These are phyloP conservation scores for Cutaneotrichosporon sp. DNA, from an alignment of 1,284 basidiomycete species.

Conservation along the genomic window DNA sequence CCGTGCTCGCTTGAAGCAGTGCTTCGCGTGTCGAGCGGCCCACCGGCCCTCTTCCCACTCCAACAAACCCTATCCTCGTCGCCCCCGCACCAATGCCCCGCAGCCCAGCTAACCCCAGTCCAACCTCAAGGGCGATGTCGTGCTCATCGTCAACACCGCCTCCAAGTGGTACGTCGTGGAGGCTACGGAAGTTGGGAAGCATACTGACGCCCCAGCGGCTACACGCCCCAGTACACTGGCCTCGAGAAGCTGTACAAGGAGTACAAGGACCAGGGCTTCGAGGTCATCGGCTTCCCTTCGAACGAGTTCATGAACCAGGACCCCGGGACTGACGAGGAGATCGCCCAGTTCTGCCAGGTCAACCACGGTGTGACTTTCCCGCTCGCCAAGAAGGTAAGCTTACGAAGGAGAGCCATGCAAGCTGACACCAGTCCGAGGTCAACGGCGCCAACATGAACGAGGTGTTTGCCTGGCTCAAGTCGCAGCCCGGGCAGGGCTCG, in stretches of 20 bases:
- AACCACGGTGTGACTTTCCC: constrained; percentile 85
- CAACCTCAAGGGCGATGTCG: constrained; percentile 57
- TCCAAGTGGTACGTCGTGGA: constrained; percentile 56
- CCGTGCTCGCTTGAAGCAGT: too few relatives aligned
- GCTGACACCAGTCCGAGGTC: constrained; percentile 70
- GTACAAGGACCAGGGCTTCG: constrained; percentile 57
- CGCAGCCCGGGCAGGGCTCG: constrained; percentile 33
- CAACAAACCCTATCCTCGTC: too few relatives aligned
- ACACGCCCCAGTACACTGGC: constrained; percentile 53
- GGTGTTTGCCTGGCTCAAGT: constrained; percentile 84
- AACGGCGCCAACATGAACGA: constrained; percentile 77
- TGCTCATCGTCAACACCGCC: constrained; percentile 60
- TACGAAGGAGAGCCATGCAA: too few relatives aligned
- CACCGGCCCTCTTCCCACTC: too few relatives aligned
- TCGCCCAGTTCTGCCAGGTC: constrained; percentile 60
- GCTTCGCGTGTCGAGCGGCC: too few relatives aligned
- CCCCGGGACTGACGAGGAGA: constrained; percentile 69
- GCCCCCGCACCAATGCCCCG: too few relatives aligned
- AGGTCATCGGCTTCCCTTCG: constrained; percentile 57
- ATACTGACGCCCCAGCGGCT: constrained; percentile 1
- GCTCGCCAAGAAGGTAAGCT: constrained; percentile 69
- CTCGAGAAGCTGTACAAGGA: constrained; percentile 58
- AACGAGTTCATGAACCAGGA: constrained; percentile 64
- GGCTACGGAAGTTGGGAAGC: not conserved
- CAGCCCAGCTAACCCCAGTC: constrained; percentile 19